Base-by-base conservation (phyloP, 2,329 filamentous ascomycete species). In the Colletotrichum spaethianum region DNA sequence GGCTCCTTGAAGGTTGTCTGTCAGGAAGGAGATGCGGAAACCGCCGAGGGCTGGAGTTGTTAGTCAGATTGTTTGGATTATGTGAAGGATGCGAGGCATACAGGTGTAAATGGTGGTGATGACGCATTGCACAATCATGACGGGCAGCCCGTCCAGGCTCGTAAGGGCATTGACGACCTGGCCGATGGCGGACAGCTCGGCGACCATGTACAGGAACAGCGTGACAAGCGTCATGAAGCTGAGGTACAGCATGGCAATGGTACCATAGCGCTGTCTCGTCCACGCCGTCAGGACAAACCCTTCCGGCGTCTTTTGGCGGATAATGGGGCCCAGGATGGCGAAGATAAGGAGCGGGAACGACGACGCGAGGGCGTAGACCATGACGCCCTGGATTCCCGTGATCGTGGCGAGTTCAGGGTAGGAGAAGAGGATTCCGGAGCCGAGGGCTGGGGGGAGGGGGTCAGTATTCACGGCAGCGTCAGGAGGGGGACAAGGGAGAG, bases 231-330 rank as follows among this genome's bases (percentile, higher is more conserved):
- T 95, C 84, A 95, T 86, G 77, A 93, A 88, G 80, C 93, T 94
- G 74, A 96, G 86, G 79, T 93, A 96, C 46, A 95, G 83, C 64
- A 92, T 92, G 8, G 92, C 87, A 42, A 91, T 79, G 3, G 87
- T 79, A 23, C 94, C 94, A 82, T 94, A 96, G 73, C 94, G 89
- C 83, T 95, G 92, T 70, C 93, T 88, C 26, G 93, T 93, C 94
- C 94, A 96, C 80, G 96, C 93, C 0, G 94, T 96, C 74, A 96
- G 83, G 62, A 96, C 93, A 75, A 96, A 96, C 1, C 94, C 94
- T 74, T 95, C 92, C 0, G 94, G 94, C 72, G 93, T 95, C 82
- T 93, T 94, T 76, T 87, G 89, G 63, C 94, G 89, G 78, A 96
- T 95, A 77, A 95, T 90, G 16, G 93, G 93, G 0, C 93, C 93